A percentile compares a stretch with the other conserved stretches of the same genome.
phyloP scores from a whole-genome alignment of 768 basidiomycete genomes.

The Coprinopsis sp. region DNA sequence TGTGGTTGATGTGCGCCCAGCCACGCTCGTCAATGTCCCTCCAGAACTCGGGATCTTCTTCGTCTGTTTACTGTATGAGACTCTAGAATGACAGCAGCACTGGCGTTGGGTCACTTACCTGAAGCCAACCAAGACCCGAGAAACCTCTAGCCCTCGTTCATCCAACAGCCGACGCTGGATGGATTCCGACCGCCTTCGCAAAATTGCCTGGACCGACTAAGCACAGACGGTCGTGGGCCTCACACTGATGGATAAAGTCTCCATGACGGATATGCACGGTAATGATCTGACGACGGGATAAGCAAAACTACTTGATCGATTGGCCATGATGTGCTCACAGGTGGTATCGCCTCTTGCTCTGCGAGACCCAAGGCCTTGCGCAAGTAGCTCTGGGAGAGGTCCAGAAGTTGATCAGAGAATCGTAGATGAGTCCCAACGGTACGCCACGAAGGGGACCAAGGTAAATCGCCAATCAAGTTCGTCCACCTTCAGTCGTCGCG shows the following conservation, averaged over 20 bases:
- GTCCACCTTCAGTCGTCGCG: constrained; percentile 25
- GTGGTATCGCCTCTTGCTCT: constrained; percentile 24
- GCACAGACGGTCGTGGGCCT: constrained; percentile 17
- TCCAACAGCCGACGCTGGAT: constrained; percentile 1
- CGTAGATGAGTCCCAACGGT: too few species aligned
- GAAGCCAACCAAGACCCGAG: constrained; percentile 4
- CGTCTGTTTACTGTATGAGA: neutral
- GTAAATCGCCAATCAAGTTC: constrained; percentile 30
- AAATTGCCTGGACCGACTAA: constrained; percentile 2
- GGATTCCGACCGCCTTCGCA: constrained; percentile 2
- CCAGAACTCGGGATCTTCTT: constrained; percentile 6
- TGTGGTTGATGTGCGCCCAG: constrained; percentile 7
- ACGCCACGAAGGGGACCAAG: too few species aligned
- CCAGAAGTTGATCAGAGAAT: constrained; percentile 28
- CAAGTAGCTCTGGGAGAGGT: constrained; percentile 31
- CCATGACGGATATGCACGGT: constrained; percentile 44
- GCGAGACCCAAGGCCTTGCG: constrained; percentile 17
- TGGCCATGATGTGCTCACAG: constrained; percentile 19
- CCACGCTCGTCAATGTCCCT: neutral
- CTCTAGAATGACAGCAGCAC: neutral
- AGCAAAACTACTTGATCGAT: neutral
- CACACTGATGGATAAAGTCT: constrained; percentile 36
- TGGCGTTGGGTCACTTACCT: neutral
- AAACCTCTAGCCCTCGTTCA: constrained; percentile 1
- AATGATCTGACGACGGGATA: constrained; percentile 32